Evolutionary conservation across 2,329 filamentous ascomycete species (phyloP).

Genomic region (Xylaria sp.): DNA sequence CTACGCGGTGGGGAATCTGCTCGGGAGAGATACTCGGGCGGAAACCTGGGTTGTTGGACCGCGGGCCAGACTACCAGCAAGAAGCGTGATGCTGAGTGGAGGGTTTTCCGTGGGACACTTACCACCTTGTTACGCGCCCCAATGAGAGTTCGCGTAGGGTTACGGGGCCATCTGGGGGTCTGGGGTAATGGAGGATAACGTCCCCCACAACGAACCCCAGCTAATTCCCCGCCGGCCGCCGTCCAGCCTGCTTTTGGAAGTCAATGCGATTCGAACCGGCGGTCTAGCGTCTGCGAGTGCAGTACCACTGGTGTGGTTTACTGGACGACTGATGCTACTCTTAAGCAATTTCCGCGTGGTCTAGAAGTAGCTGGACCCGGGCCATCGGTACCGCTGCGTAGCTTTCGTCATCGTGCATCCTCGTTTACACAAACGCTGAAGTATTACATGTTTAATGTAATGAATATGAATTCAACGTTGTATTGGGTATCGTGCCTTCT

Average conservation of each 20-base stretch:
- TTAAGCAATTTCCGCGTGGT: not conserved
- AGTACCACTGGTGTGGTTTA: constrained; percentile 11
- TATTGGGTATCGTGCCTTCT: constrained; percentile 35
- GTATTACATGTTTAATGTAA: not conserved
- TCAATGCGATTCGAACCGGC: not conserved
- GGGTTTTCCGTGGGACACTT: constrained; percentile 24
- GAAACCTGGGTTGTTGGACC: not conserved
- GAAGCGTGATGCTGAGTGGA: constrained; percentile 31
- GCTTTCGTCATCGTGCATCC: not conserved
- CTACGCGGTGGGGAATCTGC: constrained; percentile 16
- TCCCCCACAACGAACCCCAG: constrained; percentile 7
- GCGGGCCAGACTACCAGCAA: not conserved
- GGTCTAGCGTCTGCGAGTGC: not conserved
- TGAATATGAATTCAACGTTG: constrained; percentile 17
- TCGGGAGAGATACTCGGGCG: not conserved
- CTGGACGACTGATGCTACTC: constrained; percentile 4
- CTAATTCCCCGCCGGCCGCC: constrained; percentile 22
- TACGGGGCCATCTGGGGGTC: constrained; percentile 19
- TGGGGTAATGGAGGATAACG: constrained; percentile 32
- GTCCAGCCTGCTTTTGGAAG: not conserved
- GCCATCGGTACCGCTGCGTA: not conserved
- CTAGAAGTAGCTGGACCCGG: not conserved
- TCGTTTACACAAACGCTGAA: not conserved
- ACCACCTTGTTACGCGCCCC: constrained; percentile 29
- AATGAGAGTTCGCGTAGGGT: constrained; percentile 23